A percentile compares a stretch with the other conserved stretches of the same genome.
Conservation (phyloP, 2,329 filamentous ascomycete species). For the Botrytis hyacinthi region DNA sequence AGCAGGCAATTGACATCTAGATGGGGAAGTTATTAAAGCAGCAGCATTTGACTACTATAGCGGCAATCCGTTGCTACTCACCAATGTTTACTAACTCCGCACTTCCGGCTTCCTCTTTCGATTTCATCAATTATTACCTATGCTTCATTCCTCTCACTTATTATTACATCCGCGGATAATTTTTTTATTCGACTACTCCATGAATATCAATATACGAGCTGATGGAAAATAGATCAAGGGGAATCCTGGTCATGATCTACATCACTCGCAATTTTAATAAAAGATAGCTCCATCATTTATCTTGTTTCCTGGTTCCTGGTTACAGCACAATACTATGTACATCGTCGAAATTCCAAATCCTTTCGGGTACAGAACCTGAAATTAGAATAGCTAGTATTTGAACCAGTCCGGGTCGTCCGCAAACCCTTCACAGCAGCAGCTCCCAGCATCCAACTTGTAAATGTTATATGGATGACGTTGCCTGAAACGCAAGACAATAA, state of each 20-base stretch:
- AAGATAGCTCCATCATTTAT: not conserved
- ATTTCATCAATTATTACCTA: not conserved
- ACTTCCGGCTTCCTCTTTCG: not conserved
- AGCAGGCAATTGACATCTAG: not conserved
- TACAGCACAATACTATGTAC: not conserved
- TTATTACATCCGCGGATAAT: not conserved
- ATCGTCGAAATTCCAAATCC: not conserved
- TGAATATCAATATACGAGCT: not conserved
- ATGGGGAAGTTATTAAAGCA: not conserved
- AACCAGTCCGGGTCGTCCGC: not conserved
- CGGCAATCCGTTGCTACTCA: not conserved
- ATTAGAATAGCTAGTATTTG: not conserved
- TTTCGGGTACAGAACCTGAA: not conserved
- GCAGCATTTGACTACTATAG: not conserved
- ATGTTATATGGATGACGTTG: slow-evolving; percentile 6
- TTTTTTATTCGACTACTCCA: not conserved
- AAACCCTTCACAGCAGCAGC: not conserved
- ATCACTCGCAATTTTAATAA: not conserved
- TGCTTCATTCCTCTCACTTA: not conserved
- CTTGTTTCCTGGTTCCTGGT: not conserved
- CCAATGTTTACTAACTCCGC: not conserved
- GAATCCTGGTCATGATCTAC: not conserved
- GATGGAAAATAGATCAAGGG: not conserved
- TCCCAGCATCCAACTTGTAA: not conserved
- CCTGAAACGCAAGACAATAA: not conserved